Base-by-base conservation (phyloP, 345 rosid genomes). In the Aethionema arabicum region DNA sequence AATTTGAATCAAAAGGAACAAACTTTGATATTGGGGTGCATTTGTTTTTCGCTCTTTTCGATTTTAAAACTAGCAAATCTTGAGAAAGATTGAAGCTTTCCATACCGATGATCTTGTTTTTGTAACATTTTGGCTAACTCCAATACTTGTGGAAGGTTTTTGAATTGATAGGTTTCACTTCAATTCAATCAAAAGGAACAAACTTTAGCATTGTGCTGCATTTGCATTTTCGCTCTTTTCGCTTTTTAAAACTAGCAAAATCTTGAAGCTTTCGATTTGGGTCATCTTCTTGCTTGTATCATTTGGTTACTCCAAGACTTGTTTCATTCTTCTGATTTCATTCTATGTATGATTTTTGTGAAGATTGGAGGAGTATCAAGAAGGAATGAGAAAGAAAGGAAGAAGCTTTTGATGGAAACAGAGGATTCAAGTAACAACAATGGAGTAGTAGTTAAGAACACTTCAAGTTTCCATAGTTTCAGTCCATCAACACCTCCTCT, bases 401-500 rank as follows among this genome's bases (percentile, higher is more conserved):
- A 66, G 80, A 58, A 69, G 38, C 54, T 74, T 69, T 52, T 75
- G 42, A 79, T 80, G 2, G 92, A 90, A 45, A 79, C 93, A 3
- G 92, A 86, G 68, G 97, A 85, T 37, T 90, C 97, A 2, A 79
- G 82, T 72, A 82, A 91, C 81, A 76, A 79, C 83, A 76, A 79
- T 77, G 74, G 79, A 70, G 72, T 75, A 70, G 72, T 75, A 50
- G 82, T 74, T 54, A 74, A 51, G 69, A 68, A 70, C 67, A 77
- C 52, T 11, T 40, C 71, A 52, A 66, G 61, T 54, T 42, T 73
- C 37, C 90, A 76, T 43, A 85, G 88, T 75, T 90, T 90, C 62
- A 79, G 79, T 1, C 97, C 97, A 1, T 83, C 95, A 8, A 95
- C 97, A 15, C 97, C 95, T 0, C 95, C 96, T 39, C 96, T 96